Percentiles rank a stretch among this genome's conserved stretches.
phyloP scores from a whole-genome alignment of 139 green algal species.

The Picochlorum sp. region DNA sequence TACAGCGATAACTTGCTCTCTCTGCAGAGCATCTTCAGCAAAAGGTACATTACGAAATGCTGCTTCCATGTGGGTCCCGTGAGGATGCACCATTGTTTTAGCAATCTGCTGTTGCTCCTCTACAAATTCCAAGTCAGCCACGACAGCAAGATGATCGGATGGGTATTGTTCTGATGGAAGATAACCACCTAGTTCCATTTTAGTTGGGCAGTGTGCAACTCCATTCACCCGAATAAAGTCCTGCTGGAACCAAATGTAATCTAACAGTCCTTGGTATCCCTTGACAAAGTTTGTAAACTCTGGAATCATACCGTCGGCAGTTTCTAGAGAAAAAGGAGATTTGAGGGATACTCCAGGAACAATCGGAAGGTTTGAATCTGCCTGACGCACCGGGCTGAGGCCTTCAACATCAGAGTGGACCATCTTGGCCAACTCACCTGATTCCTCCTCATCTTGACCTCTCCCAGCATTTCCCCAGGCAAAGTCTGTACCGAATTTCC shows the following conservation, averaged over 20 bases:
- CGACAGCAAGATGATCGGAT: constrained; percentile 76
- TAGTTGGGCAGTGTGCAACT: constrained; percentile 38
- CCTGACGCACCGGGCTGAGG: not conserved
- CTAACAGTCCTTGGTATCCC: constrained; percentile 72
- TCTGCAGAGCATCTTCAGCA: constrained; percentile 22
- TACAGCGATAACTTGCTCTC: constrained; percentile 37
- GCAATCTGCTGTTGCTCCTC: constrained; percentile 1
- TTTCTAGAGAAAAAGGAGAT: constrained; percentile 36
- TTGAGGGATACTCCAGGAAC: constrained; percentile 43
- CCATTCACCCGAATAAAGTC: constrained; percentile 20
- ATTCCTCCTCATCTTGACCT: constrained; percentile 24
- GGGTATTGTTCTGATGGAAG: constrained; percentile 65
- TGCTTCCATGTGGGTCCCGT: constrained; percentile 13
- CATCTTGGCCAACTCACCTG: constrained; percentile 23
- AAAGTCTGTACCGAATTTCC: constrained; percentile 57
- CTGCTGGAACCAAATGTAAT: constrained; percentile 64
- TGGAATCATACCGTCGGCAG: constrained; percentile 48
- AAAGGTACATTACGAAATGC: constrained; percentile 15
- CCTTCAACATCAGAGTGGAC: constrained; percentile 9
- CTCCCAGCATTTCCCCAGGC: constrained; percentile 31
- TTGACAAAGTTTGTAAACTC: constrained; percentile 80
- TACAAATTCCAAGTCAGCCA: constrained; percentile 1
- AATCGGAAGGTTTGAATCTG: not conserved
- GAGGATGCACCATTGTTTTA: not conserved
- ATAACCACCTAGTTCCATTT: constrained; percentile 46